Evolutionary conservation across 805 yeast species (phyloP).

Genomic region (Suhomyces xylopsoci): DNA sequence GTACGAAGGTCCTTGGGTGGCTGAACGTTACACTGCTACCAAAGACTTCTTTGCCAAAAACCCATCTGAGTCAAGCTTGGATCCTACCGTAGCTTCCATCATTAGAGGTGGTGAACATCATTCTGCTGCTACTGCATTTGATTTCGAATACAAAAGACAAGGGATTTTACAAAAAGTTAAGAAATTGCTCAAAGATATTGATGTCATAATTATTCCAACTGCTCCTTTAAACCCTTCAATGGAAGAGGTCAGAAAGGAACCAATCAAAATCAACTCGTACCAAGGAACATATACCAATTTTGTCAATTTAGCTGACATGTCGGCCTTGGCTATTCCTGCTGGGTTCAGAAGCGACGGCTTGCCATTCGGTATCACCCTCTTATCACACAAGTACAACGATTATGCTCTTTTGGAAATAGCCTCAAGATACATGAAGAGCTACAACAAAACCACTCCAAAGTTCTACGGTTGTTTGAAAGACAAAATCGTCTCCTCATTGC

Average conservation of each 20-base stretch:
- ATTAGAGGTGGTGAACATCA: constrained; percentile 74
- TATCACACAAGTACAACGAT: constrained; percentile 81
- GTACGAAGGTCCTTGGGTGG: constrained; percentile 99
- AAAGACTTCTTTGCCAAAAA: constrained; percentile 66
- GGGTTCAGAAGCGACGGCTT: constrained; percentile 82
- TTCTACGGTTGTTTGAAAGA: constrained; percentile 52
- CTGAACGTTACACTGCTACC: constrained; percentile 86
- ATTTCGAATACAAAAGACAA: constrained; percentile 83
- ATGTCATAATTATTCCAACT: constrained; percentile 85
- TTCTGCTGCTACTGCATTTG: constrained; percentile 80
- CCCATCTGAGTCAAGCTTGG: constrained; percentile 69
- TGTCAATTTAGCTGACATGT: constrained; percentile 88
- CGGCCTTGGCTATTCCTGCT: constrained; percentile 88
- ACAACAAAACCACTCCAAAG: constrained; percentile 47
- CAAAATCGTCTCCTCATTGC: constrained; percentile 28
- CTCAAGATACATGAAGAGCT: constrained; percentile 54
- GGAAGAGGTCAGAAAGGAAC: constrained; percentile 69
- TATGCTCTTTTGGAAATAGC: constrained; percentile 87
- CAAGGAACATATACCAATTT: constrained; percentile 99
- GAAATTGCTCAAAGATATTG: constrained; percentile 54
- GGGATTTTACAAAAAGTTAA: constrained; percentile 67
- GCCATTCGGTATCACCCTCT: constrained; percentile 86
- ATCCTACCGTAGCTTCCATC: constrained; percentile 78
- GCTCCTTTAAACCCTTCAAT: constrained; percentile 90
- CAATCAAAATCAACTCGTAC: constrained; percentile 75